Base-by-base conservation (phyloP, 73 alveolate genomes). In the Symbiodinium natans region DNA sequence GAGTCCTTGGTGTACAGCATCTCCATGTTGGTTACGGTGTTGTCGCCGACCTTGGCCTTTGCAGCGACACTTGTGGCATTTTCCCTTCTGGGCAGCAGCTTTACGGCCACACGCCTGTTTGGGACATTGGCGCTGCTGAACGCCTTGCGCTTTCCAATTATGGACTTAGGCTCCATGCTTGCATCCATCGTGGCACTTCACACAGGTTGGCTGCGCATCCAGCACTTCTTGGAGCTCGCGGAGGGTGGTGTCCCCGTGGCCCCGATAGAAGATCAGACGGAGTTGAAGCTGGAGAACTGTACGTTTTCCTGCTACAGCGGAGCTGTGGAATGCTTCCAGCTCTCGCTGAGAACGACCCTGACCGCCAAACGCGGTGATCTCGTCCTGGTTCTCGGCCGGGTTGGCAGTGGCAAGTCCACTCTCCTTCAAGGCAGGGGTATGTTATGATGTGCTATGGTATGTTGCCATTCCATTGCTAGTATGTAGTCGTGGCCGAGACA, bases 401-500 rank as follows among this genome's bases (percentile, higher is more conserved):
- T 90, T 31, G 99, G 99, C 59, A 93, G 99, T 63, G 99, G 99
- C 80, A 99, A 99, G 89, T 89, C 99, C 29, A 96, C 99, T 21
- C 59, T 99, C 99, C 99, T 99, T 74, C 99, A 99, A 82, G 99
- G 99, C 88, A 77, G 86, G 59, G 59, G 59, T 13, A 9, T 6
- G 59, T 46, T 6, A 6, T 46, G 59, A 46, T 46, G 59, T 46
- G 59, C 59, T 46, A 13, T 46, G 13, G 59, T 46, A 46, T 6
- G 21, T 46, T 46, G 59, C n/a, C n/a, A 46, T 46, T 13, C 13
- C 13, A 13, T 9, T 46, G 21, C 59, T 46, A 46, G 59, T 13
- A 9, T 46, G 59, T 46, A n/a, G n/a, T n/a, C n/a, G n/a, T n/a
- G n/a, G n/a, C n/a, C n/a, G n/a, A n/a, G n/a, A n/a, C n/a, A n/a